A percentile compares a stretch with the other conserved stretches of the same genome.
These are phyloP conservation scores for Ophiostoma himal-ulmi DNA, from an alignment of 2,329 filamentous ascomycete genomes.

Conservation along the genomic window DNA sequence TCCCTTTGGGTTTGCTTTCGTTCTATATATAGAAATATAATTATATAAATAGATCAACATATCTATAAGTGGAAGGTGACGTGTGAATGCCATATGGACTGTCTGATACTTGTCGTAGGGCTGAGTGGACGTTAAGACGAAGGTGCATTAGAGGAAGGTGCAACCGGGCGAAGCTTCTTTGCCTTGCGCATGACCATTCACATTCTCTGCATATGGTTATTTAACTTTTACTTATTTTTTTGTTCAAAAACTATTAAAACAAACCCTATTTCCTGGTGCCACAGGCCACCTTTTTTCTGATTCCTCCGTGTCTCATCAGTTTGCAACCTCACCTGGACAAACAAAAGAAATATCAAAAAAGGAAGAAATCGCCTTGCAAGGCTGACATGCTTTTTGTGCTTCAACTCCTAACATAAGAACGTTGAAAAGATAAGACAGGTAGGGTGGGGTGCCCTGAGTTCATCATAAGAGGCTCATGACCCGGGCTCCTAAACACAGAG, in stretches of 20 bases:
- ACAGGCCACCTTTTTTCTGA: slow-evolving; percentile 5
- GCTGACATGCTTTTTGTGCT: slow-evolving; percentile 13
- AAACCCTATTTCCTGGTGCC: slow-evolving; percentile 7
- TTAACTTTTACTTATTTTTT: slow-evolving; percentile 1
- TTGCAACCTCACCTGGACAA: slow-evolving; percentile 2
- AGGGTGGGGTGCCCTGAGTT: not conserved
- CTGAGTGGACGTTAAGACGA: not conserved
- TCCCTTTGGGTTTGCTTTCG: not conserved
- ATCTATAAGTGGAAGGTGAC: not conserved
- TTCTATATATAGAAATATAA: not conserved
- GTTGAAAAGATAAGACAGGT: slow-evolving; percentile 8
- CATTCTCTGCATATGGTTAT: not conserved
- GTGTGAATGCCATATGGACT: not conserved
- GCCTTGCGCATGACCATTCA: not conserved
- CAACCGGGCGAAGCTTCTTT: not conserved
- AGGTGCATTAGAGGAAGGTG: not conserved
- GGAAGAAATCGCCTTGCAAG: slow-evolving; percentile 9
- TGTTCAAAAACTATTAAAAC: slow-evolving; percentile 7
- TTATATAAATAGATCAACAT: not conserved
- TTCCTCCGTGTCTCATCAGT: slow-evolving; percentile 2
- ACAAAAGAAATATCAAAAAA: slow-evolving; percentile 9
- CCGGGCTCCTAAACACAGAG: not conserved
- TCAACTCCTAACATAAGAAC: slow-evolving; percentile 7
- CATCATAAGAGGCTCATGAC: slow-evolving; percentile 10
- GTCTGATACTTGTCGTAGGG: not conserved